These are phyloP conservation scores for Penicillium psychrofluorescens DNA, from an alignment of 495 filamentous ascomycete genomes.

Conservation along the genomic window DNA sequence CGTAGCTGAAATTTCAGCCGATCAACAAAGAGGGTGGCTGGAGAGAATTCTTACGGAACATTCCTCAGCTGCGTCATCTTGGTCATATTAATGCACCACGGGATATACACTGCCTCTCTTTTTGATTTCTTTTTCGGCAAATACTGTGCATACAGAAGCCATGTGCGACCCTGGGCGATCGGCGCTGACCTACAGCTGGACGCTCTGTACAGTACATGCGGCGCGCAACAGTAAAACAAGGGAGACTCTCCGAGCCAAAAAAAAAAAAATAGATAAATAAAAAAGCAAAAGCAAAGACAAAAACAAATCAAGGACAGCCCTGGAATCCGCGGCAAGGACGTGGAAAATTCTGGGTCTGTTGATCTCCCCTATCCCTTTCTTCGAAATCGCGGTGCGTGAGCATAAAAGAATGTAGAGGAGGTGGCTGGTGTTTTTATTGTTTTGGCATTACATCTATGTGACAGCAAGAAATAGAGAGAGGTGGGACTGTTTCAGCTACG, in stretches of 20 bases:
- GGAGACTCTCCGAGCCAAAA: neutral
- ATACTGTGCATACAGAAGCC: slow-evolving; percentile 13
- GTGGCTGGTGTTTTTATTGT: neutral
- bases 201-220: no score
- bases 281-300: slow-evolving; percentile 1
- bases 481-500: no score
- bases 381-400: slow-evolving; percentile 1
- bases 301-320: neutral
- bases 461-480: no score
- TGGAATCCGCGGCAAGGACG: neutral
- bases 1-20: no score
- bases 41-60: neutral
- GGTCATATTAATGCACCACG: neutral
- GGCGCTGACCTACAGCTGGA: slow-evolving; percentile 8
- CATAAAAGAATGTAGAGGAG: slow-evolving; percentile 1
- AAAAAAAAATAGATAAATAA: neutral
- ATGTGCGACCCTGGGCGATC: slow-evolving; percentile 23
- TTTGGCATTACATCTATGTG: neutral
- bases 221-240: no score
- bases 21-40: no score
- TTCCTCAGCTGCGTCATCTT: neutral
- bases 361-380: neutral
- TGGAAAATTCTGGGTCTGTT: neutral
- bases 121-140: neutral
- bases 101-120: neutral